A percentile compares a stretch with the other conserved stretches of the same genome.
phyloP scores from a whole-genome alignment of 2,329 filamentous ascomycete genomes.

The Alternaria conjuncta region DNA sequence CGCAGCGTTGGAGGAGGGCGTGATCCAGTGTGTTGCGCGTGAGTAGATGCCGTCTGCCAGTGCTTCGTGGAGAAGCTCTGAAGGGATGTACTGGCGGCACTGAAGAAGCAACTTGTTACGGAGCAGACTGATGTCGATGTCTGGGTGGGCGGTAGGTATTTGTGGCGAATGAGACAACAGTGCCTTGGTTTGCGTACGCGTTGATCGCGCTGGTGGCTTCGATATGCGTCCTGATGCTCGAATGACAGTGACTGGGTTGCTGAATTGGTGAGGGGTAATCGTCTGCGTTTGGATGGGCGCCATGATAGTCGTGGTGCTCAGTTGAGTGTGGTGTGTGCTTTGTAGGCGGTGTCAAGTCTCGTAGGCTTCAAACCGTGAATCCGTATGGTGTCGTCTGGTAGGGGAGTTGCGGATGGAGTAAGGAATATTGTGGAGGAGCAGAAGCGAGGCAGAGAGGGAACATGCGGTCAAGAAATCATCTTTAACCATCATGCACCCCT shows the following conservation, averaged over 20 bases:
- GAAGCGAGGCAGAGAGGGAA: constrained; percentile 15
- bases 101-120: constrained; percentile 36
- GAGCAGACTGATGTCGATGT: constrained; percentile 34
- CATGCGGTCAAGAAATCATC: constrained; percentile 30
- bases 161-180: constrained; percentile 31
- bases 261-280: constrained; percentile 27
- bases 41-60: constrained; percentile 35
- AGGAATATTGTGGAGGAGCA: not conserved
- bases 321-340: not conserved
- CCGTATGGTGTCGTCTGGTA: not conserved
- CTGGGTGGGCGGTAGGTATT: constrained; percentile 29
- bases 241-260: constrained; percentile 28
- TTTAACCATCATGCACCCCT: constrained; percentile 23
- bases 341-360: not conserved
- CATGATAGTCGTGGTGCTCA: constrained; percentile 17
- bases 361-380: not conserved
- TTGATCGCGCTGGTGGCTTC: constrained; percentile 27
- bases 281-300: constrained; percentile 36
- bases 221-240: constrained; percentile 24
- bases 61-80: constrained; percentile 24
- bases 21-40: constrained; percentile 31
- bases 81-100: constrained; percentile 29
- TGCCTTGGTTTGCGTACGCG: constrained; percentile 25
- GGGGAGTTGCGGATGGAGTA: not conserved
- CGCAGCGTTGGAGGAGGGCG: constrained; percentile 20